Percentiles rank a stretch among this genome's conserved stretches.
Evolutionary conservation across 768 basidiomycete genomes (phyloP).

Genomic region (Scleroderma citrinum): DNA sequence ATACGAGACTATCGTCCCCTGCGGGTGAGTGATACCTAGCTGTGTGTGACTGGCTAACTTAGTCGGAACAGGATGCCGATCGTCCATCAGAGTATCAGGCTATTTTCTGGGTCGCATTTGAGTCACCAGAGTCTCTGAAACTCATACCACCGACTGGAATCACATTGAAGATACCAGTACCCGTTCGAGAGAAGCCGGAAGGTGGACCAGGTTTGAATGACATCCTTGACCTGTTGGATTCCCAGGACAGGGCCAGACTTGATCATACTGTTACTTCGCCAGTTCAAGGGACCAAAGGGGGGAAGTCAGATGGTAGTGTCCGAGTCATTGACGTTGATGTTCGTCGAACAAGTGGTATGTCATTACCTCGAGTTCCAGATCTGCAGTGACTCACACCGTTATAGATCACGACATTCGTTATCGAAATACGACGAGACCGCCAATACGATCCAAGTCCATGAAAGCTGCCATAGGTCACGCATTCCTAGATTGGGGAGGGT

Average conservation of each 20-base stretch:
- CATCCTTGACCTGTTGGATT: constrained; percentile 23
- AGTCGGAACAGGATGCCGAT: constrained; percentile 40
- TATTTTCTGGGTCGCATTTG: constrained; percentile 41
- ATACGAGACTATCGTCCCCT: constrained; percentile 38
- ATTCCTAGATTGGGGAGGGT: constrained; percentile 30
- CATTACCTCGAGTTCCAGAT: not conserved
- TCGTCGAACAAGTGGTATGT: constrained; percentile 22
- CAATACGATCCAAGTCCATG: constrained; percentile 24
- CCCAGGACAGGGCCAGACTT: constrained; percentile 4
- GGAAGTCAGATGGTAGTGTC: not conserved
- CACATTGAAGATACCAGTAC: constrained; percentile 26
- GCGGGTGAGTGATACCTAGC: constrained; percentile 30
- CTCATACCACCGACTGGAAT: constrained; percentile 30
- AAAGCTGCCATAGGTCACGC: constrained; percentile 25
- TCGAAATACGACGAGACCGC: constrained; percentile 17
- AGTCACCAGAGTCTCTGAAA: constrained; percentile 35
- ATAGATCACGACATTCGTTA: constrained; percentile 17
- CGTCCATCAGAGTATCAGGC: constrained; percentile 37
- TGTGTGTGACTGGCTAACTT: not conserved
- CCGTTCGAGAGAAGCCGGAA: constrained; percentile 11
- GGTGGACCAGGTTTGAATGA: constrained; percentile 33
- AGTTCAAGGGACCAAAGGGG: not conserved
- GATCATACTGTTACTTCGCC: not conserved
- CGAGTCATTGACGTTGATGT: constrained; percentile 12
- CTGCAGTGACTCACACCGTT: not conserved